Conservation (phyloP, 2,329 filamentous ascomycete species). For the Fusarium verticillioides region DNA sequence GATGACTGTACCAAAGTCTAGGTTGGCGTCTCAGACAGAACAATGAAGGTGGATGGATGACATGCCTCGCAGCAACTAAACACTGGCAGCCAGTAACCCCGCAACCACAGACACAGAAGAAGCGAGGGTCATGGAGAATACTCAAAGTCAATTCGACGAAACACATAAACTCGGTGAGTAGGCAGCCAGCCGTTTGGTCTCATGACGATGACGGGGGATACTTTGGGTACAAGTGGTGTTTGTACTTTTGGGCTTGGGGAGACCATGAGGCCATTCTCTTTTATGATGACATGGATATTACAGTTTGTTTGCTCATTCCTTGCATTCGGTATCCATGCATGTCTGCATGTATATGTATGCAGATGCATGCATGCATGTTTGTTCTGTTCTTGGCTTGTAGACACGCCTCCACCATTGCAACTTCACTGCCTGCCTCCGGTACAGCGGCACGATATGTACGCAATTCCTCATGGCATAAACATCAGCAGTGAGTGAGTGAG, state of each 20-base stretch:
- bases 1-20: slow-evolving; percentile 19
- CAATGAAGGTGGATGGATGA: slow-evolving; percentile 18
- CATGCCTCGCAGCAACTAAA: slow-evolving; percentile 26
- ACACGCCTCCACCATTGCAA: slow-evolving; percentile 29
- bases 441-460: slow-evolving; percentile 35
- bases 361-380: slow-evolving; percentile 13
- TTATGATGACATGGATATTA: slow-evolving; percentile 33
- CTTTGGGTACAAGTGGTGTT: slow-evolving; percentile 30
- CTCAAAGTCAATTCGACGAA: slow-evolving; percentile 23
- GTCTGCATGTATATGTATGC: not conserved
- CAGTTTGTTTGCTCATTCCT: slow-evolving; percentile 23
- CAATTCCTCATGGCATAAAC: slow-evolving; percentile 19
- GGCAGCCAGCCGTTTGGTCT: slow-evolving; percentile 23
- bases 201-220: slow-evolving; percentile 10
- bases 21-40: slow-evolving; percentile 35
- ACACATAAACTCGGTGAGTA: slow-evolving; percentile 34
- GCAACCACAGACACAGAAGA: slow-evolving; percentile 25
- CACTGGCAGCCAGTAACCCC: slow-evolving; percentile 42
- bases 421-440: slow-evolving; percentile 22
- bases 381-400: slow-evolving; percentile 2
- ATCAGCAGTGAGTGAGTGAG: slow-evolving; percentile 33
- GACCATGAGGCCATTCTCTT: slow-evolving; percentile 26
- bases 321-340: slow-evolving; percentile 13
- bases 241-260: slow-evolving; percentile 21
- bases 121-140: slow-evolving; percentile 31